These are phyloP conservation scores for Penicillium herquei DNA, from an alignment of 495 filamentous ascomycete genomes.

Conservation along the genomic window DNA sequence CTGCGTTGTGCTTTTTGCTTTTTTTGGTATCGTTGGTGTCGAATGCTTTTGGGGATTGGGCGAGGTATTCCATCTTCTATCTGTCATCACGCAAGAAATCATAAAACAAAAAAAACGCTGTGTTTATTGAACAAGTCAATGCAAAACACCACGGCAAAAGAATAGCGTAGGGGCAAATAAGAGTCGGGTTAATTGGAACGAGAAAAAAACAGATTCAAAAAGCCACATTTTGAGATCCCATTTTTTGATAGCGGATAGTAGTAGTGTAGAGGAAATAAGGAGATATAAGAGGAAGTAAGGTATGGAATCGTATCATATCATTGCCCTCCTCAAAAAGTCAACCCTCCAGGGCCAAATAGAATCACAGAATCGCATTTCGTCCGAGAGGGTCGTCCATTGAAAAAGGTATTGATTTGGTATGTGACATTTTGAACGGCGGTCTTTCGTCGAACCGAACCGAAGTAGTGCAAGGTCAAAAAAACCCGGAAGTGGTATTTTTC, in stretches of 20 bases:
- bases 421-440: conserved; percentile 33
- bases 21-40: neutral
- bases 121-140: conserved; percentile 9
- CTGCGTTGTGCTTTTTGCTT: conserved; percentile 18
- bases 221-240: conserved; percentile 4
- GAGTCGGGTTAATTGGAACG: neutral
- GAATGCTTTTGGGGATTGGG: conserved; percentile 22
- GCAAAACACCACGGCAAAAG: conserved; percentile 1
- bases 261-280: conserved; percentile 14
- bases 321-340: conserved; percentile 7
- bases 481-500: conserved; percentile 30
- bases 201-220: neutral
- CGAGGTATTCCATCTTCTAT: conserved; percentile 36
- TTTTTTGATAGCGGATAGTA: conserved; percentile 7
- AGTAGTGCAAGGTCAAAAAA: conserved; percentile 16
- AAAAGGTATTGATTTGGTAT: conserved; percentile 29
- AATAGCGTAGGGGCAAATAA: conserved; percentile 3
- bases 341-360: neutral
- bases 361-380: neutral
- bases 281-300: conserved; percentile 1
- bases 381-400: conserved; percentile 9
- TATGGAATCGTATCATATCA: conserved; percentile 27
- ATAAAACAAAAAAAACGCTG: conserved; percentile 16
- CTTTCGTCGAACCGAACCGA: conserved; percentile 19
- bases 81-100: conserved; percentile 21